These are phyloP conservation scores for Collybia nuda DNA, from an alignment of 768 basidiomycete genomes.

Conservation along the genomic window DNA sequence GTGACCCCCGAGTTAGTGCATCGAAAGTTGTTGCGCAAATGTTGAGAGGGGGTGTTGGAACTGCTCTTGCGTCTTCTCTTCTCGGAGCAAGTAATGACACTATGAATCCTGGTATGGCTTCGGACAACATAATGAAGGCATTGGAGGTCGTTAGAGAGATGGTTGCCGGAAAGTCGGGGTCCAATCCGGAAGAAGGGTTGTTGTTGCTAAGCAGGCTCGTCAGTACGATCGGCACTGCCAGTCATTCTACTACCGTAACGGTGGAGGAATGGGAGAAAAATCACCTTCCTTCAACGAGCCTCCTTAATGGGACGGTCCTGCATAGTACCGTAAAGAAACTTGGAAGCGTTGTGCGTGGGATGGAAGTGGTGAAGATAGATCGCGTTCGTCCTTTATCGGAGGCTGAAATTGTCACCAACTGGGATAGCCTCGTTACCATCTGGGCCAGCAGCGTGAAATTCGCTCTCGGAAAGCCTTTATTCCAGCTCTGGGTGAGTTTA, in stretches of 20 bases:
- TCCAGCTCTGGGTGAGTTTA: conserved; percentile 16
- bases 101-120: conserved; percentile 1
- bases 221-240: conserved; percentile 22
- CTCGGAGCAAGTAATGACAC: conserved; percentile 19
- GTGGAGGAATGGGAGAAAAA: conserved; percentile 9
- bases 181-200: conserved; percentile 29
- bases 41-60: conserved; percentile 40
- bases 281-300: conserved; percentile 24
- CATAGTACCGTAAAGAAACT: conserved; percentile 23
- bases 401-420: conserved; percentile 35
- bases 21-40: conserved; percentile 49
- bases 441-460: conserved; percentile 32
- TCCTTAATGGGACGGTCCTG: conserved; percentile 49
- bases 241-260: conserved; percentile 1
- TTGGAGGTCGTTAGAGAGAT: conserved; percentile 38
- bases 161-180: conserved; percentile 22
- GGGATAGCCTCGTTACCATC: conserved; percentile 33
- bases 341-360: conserved; percentile 20
- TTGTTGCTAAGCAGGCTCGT: conserved; percentile 35
- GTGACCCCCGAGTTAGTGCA: conserved; percentile 29
- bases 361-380: conserved; percentile 20
- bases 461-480: conserved; percentile 12
- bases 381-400: conserved; percentile 33
- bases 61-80: conserved; percentile 38
- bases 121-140: conserved; percentile 28